Evolutionary conservation across 352 stramenopile species (phyloP), one percentile per base, ranked within the genome.

Genomic region (Plasmopara viticola): DNA sequence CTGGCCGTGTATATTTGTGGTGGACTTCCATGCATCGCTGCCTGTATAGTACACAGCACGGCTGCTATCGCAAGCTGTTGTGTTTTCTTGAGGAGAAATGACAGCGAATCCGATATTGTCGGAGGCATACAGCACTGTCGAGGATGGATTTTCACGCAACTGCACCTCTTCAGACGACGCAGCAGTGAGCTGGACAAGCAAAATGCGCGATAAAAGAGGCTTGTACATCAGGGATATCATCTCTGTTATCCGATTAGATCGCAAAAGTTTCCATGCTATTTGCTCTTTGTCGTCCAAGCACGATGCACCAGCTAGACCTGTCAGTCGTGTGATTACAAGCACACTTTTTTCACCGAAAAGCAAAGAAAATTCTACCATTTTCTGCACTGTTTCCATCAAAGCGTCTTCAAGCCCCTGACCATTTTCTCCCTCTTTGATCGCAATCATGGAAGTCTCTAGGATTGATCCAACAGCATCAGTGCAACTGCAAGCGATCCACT

Each of bases 401-500:
- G 64, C 72, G 10, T 29, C 59, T 34, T 68, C 58, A 0, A 86
- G 47, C 12, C 53, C 65, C 20, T 29, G 42, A 25, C 42, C 56
- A 43, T 52, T 40, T 13, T 58, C 55, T 47, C 9, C 31, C 40
- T 51, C 40, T 17, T 66, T 37, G 0, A 87, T 29, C 4, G 51
- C 42, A 28, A 90, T 67, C 51, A 66, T 72, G 50, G 58, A 48
- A 1, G 78, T 84, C 48, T 87, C 79, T 6, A 85, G 58, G 17
- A 90, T 41, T 2, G 79, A 84, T 6, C 79, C 79, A 13, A 86
- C 38, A 0, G 77, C 61, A 51, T 90, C 79, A 4, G 65, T 70
- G 33, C 67, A 86, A 20, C 68, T 75, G 28, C 61, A 77, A 2
- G 70, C 50, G 14, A 89, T 44, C 79, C 79, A 90, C 37, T 86